Conservation (phyloP, 306 rosid genomes). For the Begonia fuchsioides region DNA sequence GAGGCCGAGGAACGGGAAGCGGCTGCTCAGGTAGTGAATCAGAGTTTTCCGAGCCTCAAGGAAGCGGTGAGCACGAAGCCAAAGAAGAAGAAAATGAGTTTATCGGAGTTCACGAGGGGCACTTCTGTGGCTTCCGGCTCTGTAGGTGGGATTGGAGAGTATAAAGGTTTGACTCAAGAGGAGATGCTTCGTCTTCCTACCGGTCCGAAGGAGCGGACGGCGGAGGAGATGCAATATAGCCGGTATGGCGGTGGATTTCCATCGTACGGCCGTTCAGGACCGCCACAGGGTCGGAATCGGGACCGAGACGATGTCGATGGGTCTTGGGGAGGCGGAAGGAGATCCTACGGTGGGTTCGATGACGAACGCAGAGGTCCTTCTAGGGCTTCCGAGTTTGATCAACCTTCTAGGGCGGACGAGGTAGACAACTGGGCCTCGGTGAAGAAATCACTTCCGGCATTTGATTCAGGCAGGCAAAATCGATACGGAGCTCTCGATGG, state of each 20-base stretch:
- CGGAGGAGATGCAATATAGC: constrained; percentile 58
- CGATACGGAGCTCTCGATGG: constrained; percentile 49
- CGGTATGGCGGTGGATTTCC: constrained; percentile 67
- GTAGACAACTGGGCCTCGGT: constrained; percentile 70
- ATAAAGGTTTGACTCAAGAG: constrained; percentile 39
- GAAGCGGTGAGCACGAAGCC: constrained; percentile 57
- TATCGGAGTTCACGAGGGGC: constrained; percentile 17
- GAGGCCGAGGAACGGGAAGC: constrained; percentile 70
- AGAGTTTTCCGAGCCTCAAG: constrained; percentile 64
- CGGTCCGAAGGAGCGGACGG: constrained; percentile 64
- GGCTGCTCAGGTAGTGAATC: constrained; percentile 24
- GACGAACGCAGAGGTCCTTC: constrained; percentile 63
- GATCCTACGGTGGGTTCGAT: constrained; percentile 77
- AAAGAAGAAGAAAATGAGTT: constrained; percentile 60
- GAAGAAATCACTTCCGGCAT: constrained; percentile 45
- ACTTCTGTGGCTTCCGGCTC: constrained; percentile 2
- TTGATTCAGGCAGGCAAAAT: constrained; percentile 56
- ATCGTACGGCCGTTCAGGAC: constrained; percentile 33
- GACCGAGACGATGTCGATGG: constrained; percentile 59
- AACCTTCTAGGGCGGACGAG: constrained; percentile 94
- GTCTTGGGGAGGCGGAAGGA: constrained; percentile 73
- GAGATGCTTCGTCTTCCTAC: constrained; percentile 84
- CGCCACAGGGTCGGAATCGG: constrained; percentile 23
- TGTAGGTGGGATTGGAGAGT: constrained; percentile 2
- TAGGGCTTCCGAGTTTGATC: constrained; percentile 89